A percentile compares a stretch with the other conserved stretches of the same genome.
Evolutionary conservation across 1,139 yeast species (phyloP).

Genomic region (Entelexis paramagnoliae): DNA sequence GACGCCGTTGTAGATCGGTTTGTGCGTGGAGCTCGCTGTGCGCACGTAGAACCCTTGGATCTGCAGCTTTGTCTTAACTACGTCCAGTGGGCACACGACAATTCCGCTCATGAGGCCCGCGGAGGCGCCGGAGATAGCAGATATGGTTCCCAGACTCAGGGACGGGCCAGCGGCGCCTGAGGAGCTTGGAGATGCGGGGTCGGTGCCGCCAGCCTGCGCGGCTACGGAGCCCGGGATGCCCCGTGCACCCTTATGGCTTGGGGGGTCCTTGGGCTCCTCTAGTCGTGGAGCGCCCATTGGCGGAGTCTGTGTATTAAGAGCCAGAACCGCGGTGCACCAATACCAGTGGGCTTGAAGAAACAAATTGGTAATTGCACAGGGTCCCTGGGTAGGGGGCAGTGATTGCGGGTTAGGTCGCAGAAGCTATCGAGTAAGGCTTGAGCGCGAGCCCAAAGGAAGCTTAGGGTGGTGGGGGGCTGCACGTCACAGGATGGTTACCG

Average conservation of each 20-base stretch:
- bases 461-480: too few species aligned
- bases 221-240: conserved; percentile 1
- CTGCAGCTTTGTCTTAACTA: conserved; percentile 86
- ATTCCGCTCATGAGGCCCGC: conserved; percentile 90
- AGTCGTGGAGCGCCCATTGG: conserved; percentile 2
- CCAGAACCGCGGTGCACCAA: conserved; percentile 2
- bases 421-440: background rate
- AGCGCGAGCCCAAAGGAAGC: too few species aligned
- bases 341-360: background rate
- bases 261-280: conserved; percentile 2
- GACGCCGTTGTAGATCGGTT: conserved; percentile 36
- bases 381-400: background rate
- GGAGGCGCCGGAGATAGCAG: conserved; percentile 72
- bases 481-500: too few species aligned
- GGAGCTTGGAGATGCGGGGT: background rate
- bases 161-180: background rate
- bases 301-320: background rate
- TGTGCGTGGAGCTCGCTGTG: background rate
- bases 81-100: conserved; percentile 86
- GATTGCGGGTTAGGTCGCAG: background rate
- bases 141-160: conserved; percentile 27
- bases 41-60: conserved; percentile 65
- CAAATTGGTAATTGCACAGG: background rate
- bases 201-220: background rate
- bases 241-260: background rate